Percentiles rank a stretch among this genome's conserved stretches.
Evolutionary conservation across 306 rosid species (phyloP).

Genomic region (Chamaecrista fasciculata): DNA sequence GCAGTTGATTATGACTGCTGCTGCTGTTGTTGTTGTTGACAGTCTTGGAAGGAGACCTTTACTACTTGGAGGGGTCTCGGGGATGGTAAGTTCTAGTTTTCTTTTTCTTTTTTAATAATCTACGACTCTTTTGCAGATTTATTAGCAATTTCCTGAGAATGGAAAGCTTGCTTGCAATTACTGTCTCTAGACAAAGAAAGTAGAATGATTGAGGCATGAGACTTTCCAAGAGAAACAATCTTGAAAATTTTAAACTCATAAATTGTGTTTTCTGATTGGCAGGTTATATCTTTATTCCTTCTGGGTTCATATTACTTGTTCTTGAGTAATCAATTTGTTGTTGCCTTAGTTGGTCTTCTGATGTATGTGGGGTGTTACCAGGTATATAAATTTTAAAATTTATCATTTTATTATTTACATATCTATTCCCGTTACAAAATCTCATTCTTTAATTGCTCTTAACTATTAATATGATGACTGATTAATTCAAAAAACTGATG

Average conservation of each 20-base stretch:
- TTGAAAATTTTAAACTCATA: conserved; percentile 2
- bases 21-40: conserved; percentile 81
- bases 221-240: conserved; percentile 6
- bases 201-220: conserved; percentile 7
- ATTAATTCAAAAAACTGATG: neutral
- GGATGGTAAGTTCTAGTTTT: conserved; percentile 60
- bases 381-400: conserved; percentile 43
- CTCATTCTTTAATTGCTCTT: neutral
- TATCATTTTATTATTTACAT: conserved; percentile 13
- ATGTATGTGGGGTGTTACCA: conserved; percentile 93
- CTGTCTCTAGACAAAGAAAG: neutral
- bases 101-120: neutral
- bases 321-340: conserved; percentile 50
- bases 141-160: conserved; percentile 13
- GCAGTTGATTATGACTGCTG: conserved; percentile 87
- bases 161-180: conserved; percentile 10
- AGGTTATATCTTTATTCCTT: conserved; percentile 83
- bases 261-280: conserved; percentile 28
- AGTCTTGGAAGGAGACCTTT: conserved; percentile 95
- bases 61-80: conserved; percentile 90
- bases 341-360: conserved; percentile 80
- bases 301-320: conserved; percentile 87
- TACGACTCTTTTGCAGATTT: neutral
- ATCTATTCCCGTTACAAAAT: conserved; percentile 6
- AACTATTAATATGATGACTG: neutral